phyloP scores from a whole-genome alignment of 768 basidiomycete genomes.

The Leucocoprinus birnbaumii region DNA sequence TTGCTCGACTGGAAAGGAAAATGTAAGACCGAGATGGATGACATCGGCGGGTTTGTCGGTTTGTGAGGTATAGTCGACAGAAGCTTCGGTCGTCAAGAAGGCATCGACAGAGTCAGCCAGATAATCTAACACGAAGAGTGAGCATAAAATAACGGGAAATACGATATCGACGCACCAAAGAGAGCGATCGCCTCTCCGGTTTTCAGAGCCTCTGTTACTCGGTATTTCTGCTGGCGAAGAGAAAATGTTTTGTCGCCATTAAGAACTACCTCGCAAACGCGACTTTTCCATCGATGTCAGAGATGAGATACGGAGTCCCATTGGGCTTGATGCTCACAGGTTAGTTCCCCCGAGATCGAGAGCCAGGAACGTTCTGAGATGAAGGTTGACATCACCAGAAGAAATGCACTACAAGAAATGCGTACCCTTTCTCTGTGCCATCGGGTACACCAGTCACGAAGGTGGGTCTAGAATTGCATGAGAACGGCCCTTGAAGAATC shows the following conservation, averaged over 20 bases:
- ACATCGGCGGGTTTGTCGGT: conserved; percentile 26
- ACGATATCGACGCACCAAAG: conserved; percentile 58
- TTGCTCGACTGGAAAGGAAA: conserved; percentile 97
- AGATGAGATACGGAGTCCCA: not conserved
- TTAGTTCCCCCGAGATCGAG: conserved; percentile 98
- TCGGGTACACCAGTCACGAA: conserved; percentile 96
- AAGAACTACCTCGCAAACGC: conserved; percentile 93
- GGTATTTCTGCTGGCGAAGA: conserved; percentile 94
- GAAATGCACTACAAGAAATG: conserved; percentile 10
- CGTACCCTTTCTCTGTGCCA: conserved; percentile 90
- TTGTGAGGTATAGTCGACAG: conserved; percentile 38
- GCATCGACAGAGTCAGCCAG: conserved; percentile 96
- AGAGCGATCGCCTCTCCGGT: conserved; percentile 84
- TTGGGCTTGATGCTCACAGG: conserved; percentile 53
- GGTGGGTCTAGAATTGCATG: conserved; percentile 59
- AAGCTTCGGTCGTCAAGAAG: conserved; percentile 71
- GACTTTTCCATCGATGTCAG: conserved; percentile 44
- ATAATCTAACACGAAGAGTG: conserved; percentile 62
- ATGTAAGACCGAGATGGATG: conserved; percentile 83
- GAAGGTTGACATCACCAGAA: conserved; percentile 13
- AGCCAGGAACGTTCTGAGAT: conserved; percentile 84
- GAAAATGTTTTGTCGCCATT: conserved; percentile 87
- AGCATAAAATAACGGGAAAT: not conserved
- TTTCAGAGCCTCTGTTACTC: conserved; percentile 91
- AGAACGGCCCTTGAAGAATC: conserved; percentile 8